Evolutionary conservation across 2,329 filamentous ascomycete species (phyloP), one percentile per base, ranked within the genome.

Genomic region (Clonostachys chloroleuca): DNA sequence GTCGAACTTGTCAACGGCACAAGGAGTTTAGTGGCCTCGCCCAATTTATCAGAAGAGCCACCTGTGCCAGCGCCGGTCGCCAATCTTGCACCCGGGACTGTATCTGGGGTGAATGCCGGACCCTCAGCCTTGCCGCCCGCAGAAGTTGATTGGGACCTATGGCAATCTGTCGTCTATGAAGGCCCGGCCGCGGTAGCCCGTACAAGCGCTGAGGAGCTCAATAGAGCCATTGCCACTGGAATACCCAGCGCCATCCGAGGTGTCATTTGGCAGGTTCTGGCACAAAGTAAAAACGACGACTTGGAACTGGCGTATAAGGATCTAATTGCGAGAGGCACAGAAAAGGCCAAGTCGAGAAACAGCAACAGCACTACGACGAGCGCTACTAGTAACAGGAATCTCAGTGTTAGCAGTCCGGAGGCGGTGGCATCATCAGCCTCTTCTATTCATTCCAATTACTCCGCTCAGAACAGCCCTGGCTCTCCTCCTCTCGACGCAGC

Each of bases 261-360:
- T n/a, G 94, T 99, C 3, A 92, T 99, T 44, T 99, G 94, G 94
- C 94, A 99, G 68, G 92, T 97, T 8, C 73, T 99, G 51, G 91
- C 94, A 5, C 90, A 96, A 61, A 96, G 92, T 70, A 95, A 96
- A 67, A 95, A 90, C 56, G 87, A 92, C 51, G 90, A 95, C 41
- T 72, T 99, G 16, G 94, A 99, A 66, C 70, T 76, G 14, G 80
- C 91, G n/a, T 99, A 97, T 69, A 81, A 79, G 53, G 91, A 95
- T 50, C 77, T 99, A 10, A 79, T 89, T 34, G 79, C 78, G 43
- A 81, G 89, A 50, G 92, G 92, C 20, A 92, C 89, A 4, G 88
- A 92, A 49, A 90, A 89, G 65, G 87, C 92, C 50, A 83, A 80
- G 58, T 77, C 86, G 52, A 71, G 78, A 46, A 70, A 77, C 48